phyloP scores from a whole-genome alignment of 2,329 filamentous ascomycete genomes.

The Sporothrix brasiliensis region DNA sequence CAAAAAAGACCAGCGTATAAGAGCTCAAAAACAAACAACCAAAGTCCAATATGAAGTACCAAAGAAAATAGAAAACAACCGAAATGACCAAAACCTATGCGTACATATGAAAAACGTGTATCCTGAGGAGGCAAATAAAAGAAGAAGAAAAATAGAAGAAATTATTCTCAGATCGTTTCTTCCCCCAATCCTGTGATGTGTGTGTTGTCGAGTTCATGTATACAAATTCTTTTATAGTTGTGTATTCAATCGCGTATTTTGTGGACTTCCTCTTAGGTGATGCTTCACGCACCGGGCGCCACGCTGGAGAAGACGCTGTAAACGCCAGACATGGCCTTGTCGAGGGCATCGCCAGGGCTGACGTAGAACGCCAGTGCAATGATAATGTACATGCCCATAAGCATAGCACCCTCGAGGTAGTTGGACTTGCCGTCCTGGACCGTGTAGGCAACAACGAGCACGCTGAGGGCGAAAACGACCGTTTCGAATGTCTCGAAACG shows the following conservation, averaged over 20 bases:
- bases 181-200: not conserved
- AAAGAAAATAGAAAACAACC: not conserved
- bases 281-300: not conserved
- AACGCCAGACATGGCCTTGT: conserved; percentile 41
- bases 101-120: conserved; percentile 28
- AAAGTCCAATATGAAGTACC: not conserved
- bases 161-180: not conserved
- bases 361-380: conserved; percentile 65
- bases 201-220: not conserved
- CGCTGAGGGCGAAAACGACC: conserved; percentile 74
- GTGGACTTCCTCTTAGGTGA: not conserved
- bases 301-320: conserved; percentile 21
- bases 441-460: conserved; percentile 73
- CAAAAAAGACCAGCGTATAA: not conserved
- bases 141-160: not conserved
- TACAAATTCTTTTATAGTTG: not conserved
- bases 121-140: not conserved
- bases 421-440: conserved; percentile 83
- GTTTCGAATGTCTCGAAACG: conserved; percentile 82
- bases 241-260: not conserved
- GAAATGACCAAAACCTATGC: conserved; percentile 20
- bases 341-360: conserved; percentile 54
- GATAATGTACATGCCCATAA: conserved; percentile 59
- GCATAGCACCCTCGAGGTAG: conserved; percentile 79
- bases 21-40: not conserved